A percentile compares a stretch with the other conserved stretches of the same genome.
phyloP scores from a whole-genome alignment of 2,329 filamentous ascomycete genomes.

The Colletotrichum scovillei region DNA sequence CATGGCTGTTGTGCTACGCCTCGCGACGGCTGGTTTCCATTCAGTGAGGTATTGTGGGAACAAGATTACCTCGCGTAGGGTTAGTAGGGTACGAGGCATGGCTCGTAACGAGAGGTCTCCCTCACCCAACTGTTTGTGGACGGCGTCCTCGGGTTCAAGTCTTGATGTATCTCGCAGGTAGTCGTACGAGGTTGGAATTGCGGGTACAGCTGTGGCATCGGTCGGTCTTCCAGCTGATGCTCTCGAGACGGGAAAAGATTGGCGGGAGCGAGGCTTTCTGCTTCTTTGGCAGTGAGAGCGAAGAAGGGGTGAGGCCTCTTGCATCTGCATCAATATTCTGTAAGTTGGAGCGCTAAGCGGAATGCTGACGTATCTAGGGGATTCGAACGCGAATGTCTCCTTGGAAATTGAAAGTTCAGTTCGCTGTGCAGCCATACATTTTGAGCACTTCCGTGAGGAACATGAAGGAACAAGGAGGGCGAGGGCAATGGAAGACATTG shows the following conservation, averaged over 20 bases:
- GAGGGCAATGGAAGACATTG: neutral
- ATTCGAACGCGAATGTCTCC: neutral
- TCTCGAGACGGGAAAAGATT: neutral
- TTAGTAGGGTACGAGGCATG: neutral
- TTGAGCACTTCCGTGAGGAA: too few species aligned
- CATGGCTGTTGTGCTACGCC: slow-evolving; percentile 32
- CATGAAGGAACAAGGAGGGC: too few species aligned
- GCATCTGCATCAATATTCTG: slow-evolving; percentile 10
- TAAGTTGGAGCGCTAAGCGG: neutral
- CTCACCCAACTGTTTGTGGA: neutral
- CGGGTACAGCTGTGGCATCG: neutral
- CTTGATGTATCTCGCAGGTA: neutral
- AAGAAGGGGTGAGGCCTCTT: neutral
- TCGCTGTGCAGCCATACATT: neutral
- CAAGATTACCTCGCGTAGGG: neutral
- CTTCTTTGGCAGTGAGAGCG: neutral
- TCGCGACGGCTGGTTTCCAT: neutral
- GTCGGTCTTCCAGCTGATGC: neutral
- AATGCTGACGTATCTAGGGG: neutral
- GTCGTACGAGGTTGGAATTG: neutral
- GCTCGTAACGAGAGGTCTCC: neutral
- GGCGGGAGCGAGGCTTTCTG: neutral
- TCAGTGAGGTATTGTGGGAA: neutral
- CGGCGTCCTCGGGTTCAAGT: neutral
- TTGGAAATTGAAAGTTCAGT: neutral